Percentiles rank a stretch among this genome's conserved stretches.
These are phyloP conservation scores for Oryza officinalis DNA, from an alignment of 176 grass and related monocot genomes.

Conservation along the genomic window DNA sequence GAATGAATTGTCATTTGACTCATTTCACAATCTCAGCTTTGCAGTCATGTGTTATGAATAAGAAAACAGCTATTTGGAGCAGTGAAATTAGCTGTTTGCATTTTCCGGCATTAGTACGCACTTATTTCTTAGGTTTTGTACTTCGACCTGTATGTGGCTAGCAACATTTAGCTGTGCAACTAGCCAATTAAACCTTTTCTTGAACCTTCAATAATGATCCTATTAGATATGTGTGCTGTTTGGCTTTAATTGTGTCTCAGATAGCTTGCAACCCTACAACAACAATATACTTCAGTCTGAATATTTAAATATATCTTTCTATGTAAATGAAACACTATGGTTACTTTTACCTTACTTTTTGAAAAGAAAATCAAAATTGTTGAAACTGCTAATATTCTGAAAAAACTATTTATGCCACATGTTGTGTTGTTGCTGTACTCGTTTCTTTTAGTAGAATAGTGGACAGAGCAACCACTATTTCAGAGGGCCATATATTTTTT, in stretches of 20 bases:
- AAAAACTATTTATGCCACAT: not conserved
- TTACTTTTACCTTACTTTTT: not conserved
- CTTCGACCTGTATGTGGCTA: slow-evolving; percentile 12
- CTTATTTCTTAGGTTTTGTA: not conserved
- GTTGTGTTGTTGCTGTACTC: not conserved
- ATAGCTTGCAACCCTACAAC: not conserved
- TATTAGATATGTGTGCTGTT: not conserved
- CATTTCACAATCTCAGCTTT: not conserved
- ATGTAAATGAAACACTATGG: not conserved
- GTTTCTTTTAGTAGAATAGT: slow-evolving; percentile 7
- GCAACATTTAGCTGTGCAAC: no score
- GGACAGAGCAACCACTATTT: not conserved
- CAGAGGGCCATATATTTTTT: slow-evolving; percentile 1
- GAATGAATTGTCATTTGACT: not conserved
- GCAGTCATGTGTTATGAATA: not conserved
- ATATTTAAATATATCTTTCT: not conserved
- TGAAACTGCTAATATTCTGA: not conserved
- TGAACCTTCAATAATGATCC: not conserved
- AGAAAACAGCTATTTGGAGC: not conserved
- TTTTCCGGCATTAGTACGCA: not conserved
- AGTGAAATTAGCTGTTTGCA: not conserved
- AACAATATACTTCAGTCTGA: not conserved
- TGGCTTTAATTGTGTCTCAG: not conserved
- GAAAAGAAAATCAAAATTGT: not conserved
- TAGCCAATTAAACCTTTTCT: not conserved